Conservation (phyloP, 2,329 filamentous ascomycete species). For the Trichoderma polysporum region DNA sequence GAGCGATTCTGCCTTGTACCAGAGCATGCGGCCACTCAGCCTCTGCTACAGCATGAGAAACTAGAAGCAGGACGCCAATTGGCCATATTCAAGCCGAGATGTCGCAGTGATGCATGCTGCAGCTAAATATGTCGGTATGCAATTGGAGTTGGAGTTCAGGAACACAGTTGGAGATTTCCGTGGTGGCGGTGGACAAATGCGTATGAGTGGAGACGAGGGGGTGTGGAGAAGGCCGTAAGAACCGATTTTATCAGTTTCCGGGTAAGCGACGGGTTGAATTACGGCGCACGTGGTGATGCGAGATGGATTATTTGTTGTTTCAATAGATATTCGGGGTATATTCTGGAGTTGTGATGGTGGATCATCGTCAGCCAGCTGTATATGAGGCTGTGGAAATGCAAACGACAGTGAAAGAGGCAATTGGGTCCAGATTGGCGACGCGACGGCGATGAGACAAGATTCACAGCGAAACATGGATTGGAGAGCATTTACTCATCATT, state of each 20-base stretch:
- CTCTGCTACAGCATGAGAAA: background rate
- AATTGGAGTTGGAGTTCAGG: background rate
- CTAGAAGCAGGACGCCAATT: background rate
- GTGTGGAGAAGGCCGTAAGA: slow-evolving; percentile 1
- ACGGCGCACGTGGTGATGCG: background rate
- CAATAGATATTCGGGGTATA: background rate
- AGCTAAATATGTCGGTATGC: background rate
- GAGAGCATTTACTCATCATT: background rate
- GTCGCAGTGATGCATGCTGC: background rate
- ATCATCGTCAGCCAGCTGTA: background rate
- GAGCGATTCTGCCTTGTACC: background rate
- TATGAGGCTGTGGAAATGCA: too few species aligned
- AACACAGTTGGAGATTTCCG: background rate
- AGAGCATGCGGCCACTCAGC: background rate
- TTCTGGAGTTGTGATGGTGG: background rate
- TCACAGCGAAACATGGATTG: background rate
- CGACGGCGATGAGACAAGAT: background rate
- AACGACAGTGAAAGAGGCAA: background rate
- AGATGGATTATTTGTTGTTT: background rate
- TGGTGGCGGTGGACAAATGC: slow-evolving; percentile 13
- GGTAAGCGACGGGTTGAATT: background rate
- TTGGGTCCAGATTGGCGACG: background rate
- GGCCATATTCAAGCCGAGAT: background rate
- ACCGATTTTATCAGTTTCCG: background rate
- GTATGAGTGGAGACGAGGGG: slow-evolving; percentile 2